Conservation (phyloP, 1,139 yeast genomes). For the Geotrichum candidum region DNA sequence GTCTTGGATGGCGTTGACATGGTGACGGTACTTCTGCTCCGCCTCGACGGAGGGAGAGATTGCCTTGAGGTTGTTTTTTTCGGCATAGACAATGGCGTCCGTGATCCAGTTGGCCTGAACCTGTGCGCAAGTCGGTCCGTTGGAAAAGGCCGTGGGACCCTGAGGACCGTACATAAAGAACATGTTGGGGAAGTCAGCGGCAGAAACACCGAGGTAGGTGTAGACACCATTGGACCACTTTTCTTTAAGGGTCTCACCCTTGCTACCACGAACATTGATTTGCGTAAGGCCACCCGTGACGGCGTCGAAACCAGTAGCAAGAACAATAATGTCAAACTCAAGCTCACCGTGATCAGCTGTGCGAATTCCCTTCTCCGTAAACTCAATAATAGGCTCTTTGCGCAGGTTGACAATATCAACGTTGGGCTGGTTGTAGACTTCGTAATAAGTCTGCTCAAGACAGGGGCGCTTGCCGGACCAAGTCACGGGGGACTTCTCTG, state of each 20-base stretch:
- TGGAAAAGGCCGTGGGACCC: constrained; percentile 32
- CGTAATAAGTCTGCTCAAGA: constrained; percentile 28
- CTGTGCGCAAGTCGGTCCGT: constrained; percentile 25
- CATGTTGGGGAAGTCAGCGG: constrained; percentile 30
- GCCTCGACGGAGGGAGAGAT: constrained; percentile 12
- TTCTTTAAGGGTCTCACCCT: constrained; percentile 25
- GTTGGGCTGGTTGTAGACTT: constrained; percentile 31
- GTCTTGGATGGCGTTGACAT: constrained; percentile 13
- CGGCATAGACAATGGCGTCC: constrained; percentile 13
- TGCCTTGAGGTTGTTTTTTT: constrained; percentile 6
- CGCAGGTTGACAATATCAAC: constrained; percentile 29
- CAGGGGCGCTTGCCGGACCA: constrained; percentile 33
- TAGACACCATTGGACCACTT: constrained; percentile 28
- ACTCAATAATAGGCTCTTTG: constrained; percentile 26
- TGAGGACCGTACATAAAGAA: constrained; percentile 34
- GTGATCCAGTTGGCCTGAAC: constrained; percentile 18
- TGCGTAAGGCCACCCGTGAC: constrained; percentile 32
- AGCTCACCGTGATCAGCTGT: constrained; percentile 23
- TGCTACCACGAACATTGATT: constrained; percentile 24
- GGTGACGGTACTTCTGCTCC: constrained; percentile 11
- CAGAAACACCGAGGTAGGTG: constrained; percentile 29
- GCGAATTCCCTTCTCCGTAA: constrained; percentile 27
- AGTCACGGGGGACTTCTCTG: constrained; percentile 27
- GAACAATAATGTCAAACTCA: constrained; percentile 29
- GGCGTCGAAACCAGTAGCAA: constrained; percentile 35